phyloP scores from a whole-genome alignment of 1,284 basidiomycete genomes.

The Tilletia walkeri region DNA sequence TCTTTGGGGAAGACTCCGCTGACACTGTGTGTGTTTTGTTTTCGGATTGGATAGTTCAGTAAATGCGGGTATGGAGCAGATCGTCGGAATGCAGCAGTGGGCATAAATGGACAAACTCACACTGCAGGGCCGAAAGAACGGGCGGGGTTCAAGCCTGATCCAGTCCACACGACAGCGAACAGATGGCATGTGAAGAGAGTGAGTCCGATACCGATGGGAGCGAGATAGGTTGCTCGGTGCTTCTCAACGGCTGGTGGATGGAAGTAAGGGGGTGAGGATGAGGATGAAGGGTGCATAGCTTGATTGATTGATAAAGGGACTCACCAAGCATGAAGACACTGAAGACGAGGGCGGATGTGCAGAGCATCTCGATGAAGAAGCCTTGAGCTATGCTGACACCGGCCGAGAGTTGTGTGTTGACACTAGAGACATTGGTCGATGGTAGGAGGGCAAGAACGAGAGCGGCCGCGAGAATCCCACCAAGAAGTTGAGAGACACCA shows the following conservation, averaged over 20 bases:
- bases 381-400: conserved; percentile 47
- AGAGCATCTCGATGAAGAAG: conserved; percentile 58
- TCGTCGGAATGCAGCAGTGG: neutral
- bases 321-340: conserved; percentile 58
- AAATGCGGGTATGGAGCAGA: neutral
- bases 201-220: conserved; percentile 44
- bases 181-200: conserved; percentile 63
- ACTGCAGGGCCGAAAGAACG: conserved; percentile 73
- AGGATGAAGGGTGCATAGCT: neutral
- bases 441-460: conserved; percentile 56
- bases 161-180: conserved; percentile 60
- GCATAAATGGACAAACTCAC: neutral
- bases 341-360: conserved; percentile 58
- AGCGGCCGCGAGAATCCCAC: conserved; percentile 58
- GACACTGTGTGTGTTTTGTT: conserved; percentile 16
- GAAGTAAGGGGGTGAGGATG: no score
- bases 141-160: conserved; percentile 69
- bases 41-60: neutral
- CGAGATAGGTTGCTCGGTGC: conserved; percentile 56
- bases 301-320: no score
- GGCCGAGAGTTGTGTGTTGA: conserved; percentile 55
- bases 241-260: conserved; percentile 58
- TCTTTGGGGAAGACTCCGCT: conserved; percentile 25
- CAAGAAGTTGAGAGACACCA: conserved; percentile 57
- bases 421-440: conserved; percentile 54